Base-by-base conservation (phyloP, 805 yeast species). In the Schwanniomyces sp. region DNA sequence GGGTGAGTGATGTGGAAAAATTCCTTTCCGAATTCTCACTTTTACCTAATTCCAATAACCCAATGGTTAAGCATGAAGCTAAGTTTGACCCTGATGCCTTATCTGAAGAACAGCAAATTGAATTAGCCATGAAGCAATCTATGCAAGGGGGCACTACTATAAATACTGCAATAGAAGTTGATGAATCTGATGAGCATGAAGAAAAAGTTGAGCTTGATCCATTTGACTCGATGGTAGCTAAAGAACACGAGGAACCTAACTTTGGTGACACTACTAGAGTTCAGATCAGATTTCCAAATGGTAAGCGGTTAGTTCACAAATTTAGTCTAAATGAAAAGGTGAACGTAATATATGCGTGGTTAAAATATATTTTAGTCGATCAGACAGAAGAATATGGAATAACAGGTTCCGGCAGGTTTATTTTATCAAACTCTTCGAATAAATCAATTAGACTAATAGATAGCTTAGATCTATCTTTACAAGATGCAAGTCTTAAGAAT, bases 271-370 rank as follows among this genome's bases (percentile, higher is more conserved):
- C 83, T 0, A 88, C 97, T 0, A 75, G 97, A 57, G 79, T 94
- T 24, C 97, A 90, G 66, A 81, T 91, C 12, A 79, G 97, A 61
- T 78, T 91, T 49, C 95, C 94, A 2, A 85, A 82, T 58, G 97
- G 97, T 5, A 79, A 82, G 51, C 79, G 90, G 50, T 70, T 81
- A 16, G 75, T 87, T 12, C 82, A 79, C 43, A 80, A 80, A 41
- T 85, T 92, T 61, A 66, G 68, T 7, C 58, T 78, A 9, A 26
- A 47, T 3, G 96, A 88, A 53, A 70, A 76, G 3, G 89, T 94
- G 0, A 49, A 71, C 3, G 64, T 62, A 1, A 63, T 94, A 1
- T 94, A 79, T 63, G 85, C 82, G 55, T 81, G 80, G 61, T 79
- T 86, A 24, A 92, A 92, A 64, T 70, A 69, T 34, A 77, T 79